These are phyloP conservation scores for Fusarium nygamai DNA, from an alignment of 2,329 filamentous ascomycete genomes.

Conservation along the genomic window DNA sequence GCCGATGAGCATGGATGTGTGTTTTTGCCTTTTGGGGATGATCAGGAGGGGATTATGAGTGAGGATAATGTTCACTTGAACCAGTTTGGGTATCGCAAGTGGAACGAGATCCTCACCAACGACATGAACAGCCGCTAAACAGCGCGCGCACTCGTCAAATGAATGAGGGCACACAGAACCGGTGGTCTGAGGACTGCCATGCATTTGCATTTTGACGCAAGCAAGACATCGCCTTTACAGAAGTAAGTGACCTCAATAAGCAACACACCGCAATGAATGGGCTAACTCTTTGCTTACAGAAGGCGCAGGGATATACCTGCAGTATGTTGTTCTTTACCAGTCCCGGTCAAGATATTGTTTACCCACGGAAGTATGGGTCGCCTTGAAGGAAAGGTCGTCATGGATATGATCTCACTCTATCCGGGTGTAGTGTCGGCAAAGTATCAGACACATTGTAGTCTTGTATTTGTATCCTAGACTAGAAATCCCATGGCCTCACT, in stretches of 20 bases:
- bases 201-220: neutral
- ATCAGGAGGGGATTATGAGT: neutral
- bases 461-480: neutral
- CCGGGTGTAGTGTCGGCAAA: too few relatives aligned
- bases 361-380: fast-evolving
- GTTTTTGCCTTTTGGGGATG: neutral
- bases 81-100: neutral
- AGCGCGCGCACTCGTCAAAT: too few relatives aligned
- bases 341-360: too few relatives aligned
- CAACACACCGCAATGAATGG: fast-evolving
- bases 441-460: too few relatives aligned
- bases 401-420: too few relatives aligned
- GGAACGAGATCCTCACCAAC: neutral
- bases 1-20: neutral
- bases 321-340: neutral
- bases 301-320: fast-evolving
- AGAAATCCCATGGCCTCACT: fast-evolving
- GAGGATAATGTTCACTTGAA: slow-evolving; percentile 14
- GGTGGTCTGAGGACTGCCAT: neutral
- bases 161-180: too few relatives aligned
- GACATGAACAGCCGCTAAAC: neutral
- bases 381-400: too few relatives aligned
- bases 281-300: fast-evolving
- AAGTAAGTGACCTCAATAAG: neutral
- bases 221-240: fast-evolving